A percentile compares a stretch with the other conserved stretches of the same genome.
phyloP scores from a whole-genome alignment of 2,329 filamentous ascomycete species.

The Chaetomium globosum region DNA sequence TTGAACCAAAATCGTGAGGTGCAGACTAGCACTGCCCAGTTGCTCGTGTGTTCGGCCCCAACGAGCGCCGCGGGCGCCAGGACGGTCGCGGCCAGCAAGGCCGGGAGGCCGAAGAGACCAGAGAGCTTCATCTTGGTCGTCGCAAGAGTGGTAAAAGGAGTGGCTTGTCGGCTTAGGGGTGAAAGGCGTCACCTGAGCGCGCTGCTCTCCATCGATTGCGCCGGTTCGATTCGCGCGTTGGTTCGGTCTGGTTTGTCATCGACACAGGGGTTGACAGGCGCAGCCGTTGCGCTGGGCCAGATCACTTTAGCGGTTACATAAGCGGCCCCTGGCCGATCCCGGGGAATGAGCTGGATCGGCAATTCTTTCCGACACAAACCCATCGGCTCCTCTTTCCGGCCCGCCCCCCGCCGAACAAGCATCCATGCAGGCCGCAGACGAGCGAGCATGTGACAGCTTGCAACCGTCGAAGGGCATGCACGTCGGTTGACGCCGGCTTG shows the following conservation, averaged over 20 bases:
- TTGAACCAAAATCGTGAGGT: slow-evolving; percentile 99
- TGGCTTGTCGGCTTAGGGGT: neutral
- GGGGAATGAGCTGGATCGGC: neutral
- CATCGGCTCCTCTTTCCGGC: slow-evolving; percentile 6
- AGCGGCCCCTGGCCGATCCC: slow-evolving; percentile 4
- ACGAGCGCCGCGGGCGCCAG: slow-evolving; percentile 51
- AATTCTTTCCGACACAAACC: neutral
- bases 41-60: slow-evolving; percentile 83
- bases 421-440: neutral
- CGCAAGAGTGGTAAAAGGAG: neutral
- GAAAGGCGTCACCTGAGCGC: neutral
- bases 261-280: neutral
- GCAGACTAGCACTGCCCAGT: slow-evolving; percentile 98
- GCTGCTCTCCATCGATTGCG: slow-evolving; percentile 1
- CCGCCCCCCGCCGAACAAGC: neutral
- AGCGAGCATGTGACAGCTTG: slow-evolving; percentile 1
- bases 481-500: neutral
- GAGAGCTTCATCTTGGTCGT: slow-evolving; percentile 55
- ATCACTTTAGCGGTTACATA: slow-evolving; percentile 11
- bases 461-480: neutral
- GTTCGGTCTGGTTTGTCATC: slow-evolving; percentile 8
- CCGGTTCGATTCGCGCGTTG: neutral
- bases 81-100: slow-evolving; percentile 53
- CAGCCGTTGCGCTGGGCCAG: slow-evolving; percentile 1
- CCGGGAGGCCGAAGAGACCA: slow-evolving; percentile 49